phyloP scores from a whole-genome alignment of 148 eudicot genomes.

The Beta vulgaris region DNA sequence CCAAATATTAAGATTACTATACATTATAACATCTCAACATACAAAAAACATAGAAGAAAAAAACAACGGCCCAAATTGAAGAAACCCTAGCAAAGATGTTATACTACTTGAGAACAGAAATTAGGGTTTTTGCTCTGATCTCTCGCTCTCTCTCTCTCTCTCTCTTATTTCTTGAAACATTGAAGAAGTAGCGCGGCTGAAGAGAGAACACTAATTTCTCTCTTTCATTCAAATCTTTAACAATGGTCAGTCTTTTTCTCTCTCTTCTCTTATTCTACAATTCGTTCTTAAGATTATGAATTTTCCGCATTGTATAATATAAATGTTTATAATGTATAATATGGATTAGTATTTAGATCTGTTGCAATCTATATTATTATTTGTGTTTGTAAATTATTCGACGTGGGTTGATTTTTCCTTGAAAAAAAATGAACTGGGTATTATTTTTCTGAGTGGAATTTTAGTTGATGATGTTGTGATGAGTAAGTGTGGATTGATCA shows the following conservation, averaged over 20 bases:
- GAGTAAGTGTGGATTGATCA: not conserved
- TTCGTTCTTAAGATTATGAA: not conserved
- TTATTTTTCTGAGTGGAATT: not conserved
- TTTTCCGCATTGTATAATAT: not conserved
- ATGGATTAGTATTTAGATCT: not conserved
- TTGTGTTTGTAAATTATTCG: not conserved
- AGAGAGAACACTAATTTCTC: not conserved
- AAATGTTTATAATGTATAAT: not conserved
- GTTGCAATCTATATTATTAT: not conserved
- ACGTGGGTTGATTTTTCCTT: not conserved
- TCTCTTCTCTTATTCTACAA: not conserved
- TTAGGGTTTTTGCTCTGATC: not conserved
- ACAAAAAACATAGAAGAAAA: too few species aligned
- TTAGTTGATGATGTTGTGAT: not conserved
- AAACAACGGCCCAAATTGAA: constrained; percentile 3
- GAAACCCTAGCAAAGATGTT: not conserved
- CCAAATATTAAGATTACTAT: too few species aligned
- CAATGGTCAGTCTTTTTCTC: constrained; percentile 1
- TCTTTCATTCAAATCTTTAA: not conserved
- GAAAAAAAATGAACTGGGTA: not conserved
- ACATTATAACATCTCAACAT: too few species aligned
- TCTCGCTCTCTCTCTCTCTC: not conserved
- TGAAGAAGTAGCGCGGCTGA: not conserved
- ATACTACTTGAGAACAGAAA: too few species aligned
- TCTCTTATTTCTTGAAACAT: too few species aligned